A percentile compares a stretch with the other conserved stretches of the same genome.
phyloP scores from a whole-genome alignment of 169 alveolate species.

The Plasmodium yoelii region DNA sequence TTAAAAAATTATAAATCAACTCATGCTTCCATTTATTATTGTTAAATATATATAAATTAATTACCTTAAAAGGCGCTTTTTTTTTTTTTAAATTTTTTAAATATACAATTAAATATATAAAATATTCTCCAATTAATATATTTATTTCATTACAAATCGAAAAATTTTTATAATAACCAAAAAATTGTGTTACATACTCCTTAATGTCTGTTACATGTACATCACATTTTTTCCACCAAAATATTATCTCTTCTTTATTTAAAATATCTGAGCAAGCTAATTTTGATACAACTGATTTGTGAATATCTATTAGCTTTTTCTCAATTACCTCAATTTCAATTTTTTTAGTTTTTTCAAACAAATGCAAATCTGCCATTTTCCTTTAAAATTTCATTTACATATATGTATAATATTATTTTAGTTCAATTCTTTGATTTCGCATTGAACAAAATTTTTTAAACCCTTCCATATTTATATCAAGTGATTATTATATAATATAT shows the following conservation, averaged over 20 bases:
- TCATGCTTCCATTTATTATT: constrained; percentile 72
- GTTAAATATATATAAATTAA: constrained; percentile 45
- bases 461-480: too few relatives aligned
- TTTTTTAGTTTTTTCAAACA: constrained; percentile 51
- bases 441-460: neutral
- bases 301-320: constrained; percentile 45
- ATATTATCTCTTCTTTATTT: constrained; percentile 44
- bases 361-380: constrained; percentile 57
- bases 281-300: constrained; percentile 42
- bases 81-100: constrained; percentile 55
- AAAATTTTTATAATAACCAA: constrained; percentile 66
- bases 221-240: constrained; percentile 58
- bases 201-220: constrained; percentile 60
- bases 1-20: constrained; percentile 58
- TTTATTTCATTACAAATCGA: constrained; percentile 56
- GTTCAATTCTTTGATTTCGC: neutral
- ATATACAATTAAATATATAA: constrained; percentile 57
- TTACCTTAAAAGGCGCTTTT: constrained; percentile 23
- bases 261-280: constrained; percentile 11
- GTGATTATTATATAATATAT: too few relatives aligned
- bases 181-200: constrained; percentile 37
- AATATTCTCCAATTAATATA: constrained; percentile 72
- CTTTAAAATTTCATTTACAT: constrained; percentile 2
- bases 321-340: constrained; percentile 58
- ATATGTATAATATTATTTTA: neutral